Evolutionary conservation across 306 rosid genomes (phyloP).

Genomic region (Luffa aegyptiaca): DNA sequence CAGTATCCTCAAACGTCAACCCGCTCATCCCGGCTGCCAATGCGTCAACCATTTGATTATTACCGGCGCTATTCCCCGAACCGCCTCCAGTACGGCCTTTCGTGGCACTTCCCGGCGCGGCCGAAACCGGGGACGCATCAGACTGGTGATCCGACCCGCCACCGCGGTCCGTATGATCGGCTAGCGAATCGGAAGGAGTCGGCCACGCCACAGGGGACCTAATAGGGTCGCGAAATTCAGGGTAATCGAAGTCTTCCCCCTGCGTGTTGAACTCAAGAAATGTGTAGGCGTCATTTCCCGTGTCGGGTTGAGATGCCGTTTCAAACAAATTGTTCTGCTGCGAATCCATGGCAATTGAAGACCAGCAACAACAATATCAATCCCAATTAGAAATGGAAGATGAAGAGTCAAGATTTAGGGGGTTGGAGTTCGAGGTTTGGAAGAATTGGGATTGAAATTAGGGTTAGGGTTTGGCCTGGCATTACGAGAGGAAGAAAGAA

Average conservation of each 20-base stretch:
- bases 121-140: conserved; percentile 85
- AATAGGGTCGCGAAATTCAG: conserved; percentile 91
- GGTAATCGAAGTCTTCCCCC: conserved; percentile 95
- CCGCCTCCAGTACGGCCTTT: conserved; percentile 46
- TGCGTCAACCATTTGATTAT: conserved; percentile 68
- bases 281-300: conserved; percentile 91
- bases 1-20: conserved; percentile 87
- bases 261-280: conserved; percentile 97
- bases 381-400: background rate
- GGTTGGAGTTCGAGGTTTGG: conserved; percentile 28
- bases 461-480: conserved; percentile 58
- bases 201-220: conserved; percentile 91
- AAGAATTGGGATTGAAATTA: conserved; percentile 10
- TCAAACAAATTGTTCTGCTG: conserved; percentile 79
- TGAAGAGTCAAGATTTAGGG: background rate
- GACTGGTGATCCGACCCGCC: conserved; percentile 73
- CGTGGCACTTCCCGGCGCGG: conserved; percentile 59
- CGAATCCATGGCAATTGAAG: conserved; percentile 50
- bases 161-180: conserved; percentile 64
- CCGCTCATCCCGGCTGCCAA: conserved; percentile 84
- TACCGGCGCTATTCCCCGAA: conserved; percentile 43
- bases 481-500: background rate
- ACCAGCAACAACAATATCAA: background rate
- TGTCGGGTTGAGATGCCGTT: conserved; percentile 95
- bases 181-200: conserved; percentile 79